phyloP scores from a whole-genome alignment of 2,329 filamentous ascomycete species.

The Domatiomyces globalis region DNA sequence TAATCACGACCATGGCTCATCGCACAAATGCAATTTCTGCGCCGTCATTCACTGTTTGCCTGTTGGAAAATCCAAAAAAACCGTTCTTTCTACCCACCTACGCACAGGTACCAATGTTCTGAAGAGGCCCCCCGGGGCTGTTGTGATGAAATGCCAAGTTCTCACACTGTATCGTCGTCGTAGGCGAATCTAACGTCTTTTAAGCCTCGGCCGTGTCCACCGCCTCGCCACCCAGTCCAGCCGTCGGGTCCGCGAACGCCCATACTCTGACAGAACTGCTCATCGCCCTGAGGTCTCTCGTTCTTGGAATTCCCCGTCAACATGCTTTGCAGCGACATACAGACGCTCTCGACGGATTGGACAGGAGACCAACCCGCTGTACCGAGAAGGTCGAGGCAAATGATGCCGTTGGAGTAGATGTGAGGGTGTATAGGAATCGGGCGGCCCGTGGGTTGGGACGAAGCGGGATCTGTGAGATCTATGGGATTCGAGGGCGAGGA shows the following conservation, averaged over 20 bases:
- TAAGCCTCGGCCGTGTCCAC: constrained; percentile 57
- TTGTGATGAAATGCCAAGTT: neutral
- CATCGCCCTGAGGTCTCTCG: constrained; percentile 79
- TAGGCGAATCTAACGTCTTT: constrained; percentile 88
- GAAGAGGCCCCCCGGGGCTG: too few relatives aligned
- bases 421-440: constrained; percentile 88
- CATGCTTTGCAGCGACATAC: constrained; percentile 97
- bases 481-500: constrained; percentile 4
- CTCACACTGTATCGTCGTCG: constrained; percentile 67
- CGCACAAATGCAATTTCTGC: too few relatives aligned
- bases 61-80: too few relatives aligned
- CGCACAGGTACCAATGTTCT: too few relatives aligned
- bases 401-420: constrained; percentile 97
- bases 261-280: constrained; percentile 56
- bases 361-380: constrained; percentile 87
- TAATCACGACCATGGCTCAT: too few relatives aligned
- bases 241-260: constrained; percentile 15
- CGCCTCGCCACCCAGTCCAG: constrained; percentile 11
- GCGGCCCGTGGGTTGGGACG: constrained; percentile 28
- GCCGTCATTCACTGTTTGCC: too few relatives aligned
- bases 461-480: constrained; percentile 10
- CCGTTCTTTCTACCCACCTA: too few relatives aligned
- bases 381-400: constrained; percentile 86
- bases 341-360: constrained; percentile 91
- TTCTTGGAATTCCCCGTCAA: constrained; percentile 85